These are phyloP conservation scores for Heracleum sosnowskyi DNA, from an alignment of 129 eudicot genomes.

Conservation along the genomic window DNA sequence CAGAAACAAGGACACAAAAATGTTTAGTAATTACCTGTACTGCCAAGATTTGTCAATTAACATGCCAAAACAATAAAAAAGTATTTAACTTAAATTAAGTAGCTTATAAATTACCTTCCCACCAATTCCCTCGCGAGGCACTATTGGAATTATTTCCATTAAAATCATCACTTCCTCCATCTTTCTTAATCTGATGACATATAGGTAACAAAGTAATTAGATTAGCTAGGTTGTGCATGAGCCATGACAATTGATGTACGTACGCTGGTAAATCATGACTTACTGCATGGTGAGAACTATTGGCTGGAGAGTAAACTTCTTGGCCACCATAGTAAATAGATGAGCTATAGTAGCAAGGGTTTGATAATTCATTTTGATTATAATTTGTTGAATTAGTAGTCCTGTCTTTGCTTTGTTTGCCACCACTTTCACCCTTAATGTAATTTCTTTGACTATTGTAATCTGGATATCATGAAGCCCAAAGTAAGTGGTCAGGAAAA, in stretches of 20 bases:
- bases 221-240: neutral
- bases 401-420: conserved; percentile 20
- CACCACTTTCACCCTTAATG: conserved; percentile 33
- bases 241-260: neutral
- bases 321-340: conserved; percentile 89
- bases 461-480: conserved; percentile 24
- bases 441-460: conserved; percentile 25
- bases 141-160: conserved; percentile 26
- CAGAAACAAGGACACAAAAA: neutral
- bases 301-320: conserved; percentile 54
- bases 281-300: conserved; percentile 32
- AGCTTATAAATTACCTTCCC: conserved; percentile 66
- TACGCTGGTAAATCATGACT: conserved; percentile 13
- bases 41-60: neutral
- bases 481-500: conserved; percentile 6
- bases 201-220: neutral
- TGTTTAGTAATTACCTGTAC: conserved; percentile 4
- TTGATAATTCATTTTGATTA: conserved; percentile 31
- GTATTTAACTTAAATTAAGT: no score
- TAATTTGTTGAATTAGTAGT: conserved; percentile 23
- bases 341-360: conserved; percentile 62
- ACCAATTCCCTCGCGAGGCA: conserved; percentile 92
- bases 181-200: conserved; percentile 47
- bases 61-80: no score
- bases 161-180: conserved; percentile 46